phyloP scores from a whole-genome alignment of 805 yeast genomes.

The Pichia sporocuriosa region DNA sequence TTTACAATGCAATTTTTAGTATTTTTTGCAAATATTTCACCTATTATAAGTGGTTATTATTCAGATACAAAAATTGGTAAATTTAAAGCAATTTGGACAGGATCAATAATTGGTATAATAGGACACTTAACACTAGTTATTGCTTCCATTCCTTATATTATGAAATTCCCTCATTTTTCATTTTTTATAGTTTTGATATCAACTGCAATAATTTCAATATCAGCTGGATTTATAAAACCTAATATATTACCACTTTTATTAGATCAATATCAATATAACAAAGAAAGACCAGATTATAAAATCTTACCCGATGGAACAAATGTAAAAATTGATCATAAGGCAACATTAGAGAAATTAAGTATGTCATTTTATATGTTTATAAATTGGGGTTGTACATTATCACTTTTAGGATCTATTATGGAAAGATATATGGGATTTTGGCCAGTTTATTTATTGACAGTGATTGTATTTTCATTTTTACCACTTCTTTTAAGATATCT shows the following conservation, averaged over 20 bases:
- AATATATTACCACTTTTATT: conserved; percentile 42
- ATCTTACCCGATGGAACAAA: conserved; percentile 43
- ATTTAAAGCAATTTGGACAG: conserved; percentile 40
- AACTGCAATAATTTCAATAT: conserved; percentile 33
- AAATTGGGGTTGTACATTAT: conserved; percentile 46
- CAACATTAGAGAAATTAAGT: conserved; percentile 34
- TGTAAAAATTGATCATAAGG: conserved; percentile 48
- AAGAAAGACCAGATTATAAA: conserved; percentile 43
- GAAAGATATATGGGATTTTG: conserved; percentile 46
- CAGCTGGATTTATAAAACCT: conserved; percentile 50
- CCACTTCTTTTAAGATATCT: conserved; percentile 37
- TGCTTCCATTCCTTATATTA: conserved; percentile 39
- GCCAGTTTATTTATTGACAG: conserved; percentile 46
- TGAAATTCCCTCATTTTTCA: conserved; percentile 23
- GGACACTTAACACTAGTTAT: conserved; percentile 42
- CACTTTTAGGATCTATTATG: conserved; percentile 41
- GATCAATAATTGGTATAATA: conserved; percentile 38
- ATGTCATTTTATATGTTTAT: conserved; percentile 47
- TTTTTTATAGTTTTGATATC: conserved; percentile 33
- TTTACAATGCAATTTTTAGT: conserved; percentile 40
- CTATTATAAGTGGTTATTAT: conserved; percentile 44
- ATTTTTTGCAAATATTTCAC: conserved; percentile 42
- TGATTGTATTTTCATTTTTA: conserved; percentile 43
- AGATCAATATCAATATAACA: conserved; percentile 57
- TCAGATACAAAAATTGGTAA: conserved; percentile 46